phyloP scores from a whole-genome alignment of 352 stramenopile genomes.

The Pythium brachiatum region DNA sequence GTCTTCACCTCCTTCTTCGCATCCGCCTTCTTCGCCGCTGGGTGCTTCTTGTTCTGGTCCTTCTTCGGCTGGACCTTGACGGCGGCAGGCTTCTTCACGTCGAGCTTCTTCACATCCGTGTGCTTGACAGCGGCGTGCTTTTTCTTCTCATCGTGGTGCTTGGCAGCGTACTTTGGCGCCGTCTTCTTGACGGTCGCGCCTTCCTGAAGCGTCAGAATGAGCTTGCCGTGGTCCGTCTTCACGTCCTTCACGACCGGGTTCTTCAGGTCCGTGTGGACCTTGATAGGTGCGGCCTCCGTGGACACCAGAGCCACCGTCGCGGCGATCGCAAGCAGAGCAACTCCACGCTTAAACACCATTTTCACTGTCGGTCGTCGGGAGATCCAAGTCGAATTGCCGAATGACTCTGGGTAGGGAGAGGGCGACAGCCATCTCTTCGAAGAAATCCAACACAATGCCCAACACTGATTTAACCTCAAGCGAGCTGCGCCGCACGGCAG shows the following conservation, averaged over 20 bases:
- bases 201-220: conserved; percentile 20
- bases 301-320: conserved; percentile 16
- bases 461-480: conserved; percentile 33
- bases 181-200: conserved; percentile 8
- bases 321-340: conserved; percentile 18
- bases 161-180: neutral
- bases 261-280: conserved; percentile 24
- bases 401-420: conserved; percentile 20
- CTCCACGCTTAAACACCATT: conserved; percentile 31
- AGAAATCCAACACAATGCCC: conserved; percentile 11
- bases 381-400: conserved; percentile 31
- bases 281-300: conserved; percentile 11
- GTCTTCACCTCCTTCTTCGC: conserved; percentile 22
- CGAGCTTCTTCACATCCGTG: conserved; percentile 10
- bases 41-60: conserved; percentile 9
- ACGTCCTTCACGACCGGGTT: conserved; percentile 28
- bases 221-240: conserved; percentile 14
- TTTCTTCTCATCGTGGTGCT: conserved; percentile 18
- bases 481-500: neutral
- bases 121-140: conserved; percentile 7
- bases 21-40: conserved; percentile 8
- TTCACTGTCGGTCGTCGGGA: conserved; percentile 4
- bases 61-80: conserved; percentile 1
- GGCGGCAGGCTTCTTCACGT: conserved; percentile 7
- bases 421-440: conserved; percentile 6